Percentiles rank a stretch among this genome's conserved stretches.
phyloP scores from a whole-genome alignment of 495 filamentous ascomycete genomes.

The Aspergillus sclerotiicarbonarius region DNA sequence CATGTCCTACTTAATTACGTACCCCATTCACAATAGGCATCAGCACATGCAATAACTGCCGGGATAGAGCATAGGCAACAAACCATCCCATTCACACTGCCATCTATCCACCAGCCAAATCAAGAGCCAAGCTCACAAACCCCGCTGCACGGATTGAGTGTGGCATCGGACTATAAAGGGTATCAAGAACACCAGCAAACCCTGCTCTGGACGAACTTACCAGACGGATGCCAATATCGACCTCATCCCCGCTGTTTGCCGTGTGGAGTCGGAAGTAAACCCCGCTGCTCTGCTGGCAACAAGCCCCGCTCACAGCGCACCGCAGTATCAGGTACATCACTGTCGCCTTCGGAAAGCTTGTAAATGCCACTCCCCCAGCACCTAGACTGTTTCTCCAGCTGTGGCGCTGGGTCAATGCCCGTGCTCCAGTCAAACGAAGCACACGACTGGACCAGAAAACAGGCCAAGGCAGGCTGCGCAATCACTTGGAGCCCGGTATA shows the following conservation, averaged over 20 bases:
- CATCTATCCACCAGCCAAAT: not conserved
- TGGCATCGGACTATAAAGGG: too few species aligned
- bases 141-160: too few species aligned
- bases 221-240: not conserved
- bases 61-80: not conserved
- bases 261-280: not conserved
- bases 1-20: not conserved
- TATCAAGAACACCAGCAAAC: not conserved
- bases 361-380: not conserved
- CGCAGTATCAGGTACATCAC: not conserved
- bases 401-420: not conserved
- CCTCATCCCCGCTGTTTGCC: not conserved
- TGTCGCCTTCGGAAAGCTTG: not conserved
- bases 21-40: not conserved
- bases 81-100: not conserved
- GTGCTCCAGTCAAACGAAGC: not conserved
- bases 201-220: not conserved
- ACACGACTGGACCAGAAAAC: not conserved
- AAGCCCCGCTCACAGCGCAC: not conserved
- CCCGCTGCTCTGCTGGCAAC: not conserved
- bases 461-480: constrained; percentile 2
- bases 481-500: not conserved
- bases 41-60: not conserved
- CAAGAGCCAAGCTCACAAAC: not conserved
- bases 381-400: not conserved